Conservation (phyloP, 345 rosid genomes). For the Abelmoschus esculentus region DNA sequence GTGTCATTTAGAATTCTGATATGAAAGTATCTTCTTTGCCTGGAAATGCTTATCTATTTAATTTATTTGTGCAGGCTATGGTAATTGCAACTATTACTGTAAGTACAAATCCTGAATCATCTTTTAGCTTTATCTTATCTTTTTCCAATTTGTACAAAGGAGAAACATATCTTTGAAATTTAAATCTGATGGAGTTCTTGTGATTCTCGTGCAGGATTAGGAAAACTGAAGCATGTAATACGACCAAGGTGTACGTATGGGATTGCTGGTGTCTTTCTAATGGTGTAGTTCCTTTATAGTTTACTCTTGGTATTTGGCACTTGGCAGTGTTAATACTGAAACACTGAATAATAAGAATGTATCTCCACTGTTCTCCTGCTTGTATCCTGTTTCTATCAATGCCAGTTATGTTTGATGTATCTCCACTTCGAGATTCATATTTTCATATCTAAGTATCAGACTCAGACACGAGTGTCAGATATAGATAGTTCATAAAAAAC, state of each 20-base stretch:
- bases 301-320: not conserved
- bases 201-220: not conserved
- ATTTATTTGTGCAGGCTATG: conserved; percentile 41
- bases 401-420: not conserved
- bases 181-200: not conserved
- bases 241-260: not conserved
- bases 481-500: too few relatives aligned
- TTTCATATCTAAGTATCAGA: too few relatives aligned
- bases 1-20: not conserved
- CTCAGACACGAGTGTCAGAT: too few relatives aligned
- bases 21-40: not conserved
- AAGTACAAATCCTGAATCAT: conserved; percentile 17
- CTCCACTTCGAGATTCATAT: too few relatives aligned
- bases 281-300: not conserved
- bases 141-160: too few relatives aligned
- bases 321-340: not conserved
- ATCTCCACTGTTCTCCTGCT: not conserved
- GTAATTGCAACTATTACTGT: conserved; percentile 57
- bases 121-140: not conserved
- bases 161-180: too few relatives aligned
- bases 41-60: not conserved
- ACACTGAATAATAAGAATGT: not conserved
- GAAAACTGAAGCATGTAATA: not conserved
- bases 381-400: not conserved
- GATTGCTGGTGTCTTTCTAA: not conserved